Evolutionary conservation across 768 basidiomycete species (phyloP).

Genomic region (Dacryopinax primogenitus): DNA sequence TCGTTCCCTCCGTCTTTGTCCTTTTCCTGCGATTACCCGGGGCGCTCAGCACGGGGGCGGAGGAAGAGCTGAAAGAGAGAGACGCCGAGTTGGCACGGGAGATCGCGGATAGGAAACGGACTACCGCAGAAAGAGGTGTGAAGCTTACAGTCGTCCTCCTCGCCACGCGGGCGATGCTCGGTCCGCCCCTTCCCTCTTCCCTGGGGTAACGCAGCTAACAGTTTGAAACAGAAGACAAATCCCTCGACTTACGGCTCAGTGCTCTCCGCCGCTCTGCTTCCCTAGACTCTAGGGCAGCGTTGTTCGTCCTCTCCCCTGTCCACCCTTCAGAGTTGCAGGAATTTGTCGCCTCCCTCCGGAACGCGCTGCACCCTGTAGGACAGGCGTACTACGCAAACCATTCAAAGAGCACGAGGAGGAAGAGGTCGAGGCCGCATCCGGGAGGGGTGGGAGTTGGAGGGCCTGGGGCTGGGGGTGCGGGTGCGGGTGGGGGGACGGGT

Average conservation of each 20-base stretch:
- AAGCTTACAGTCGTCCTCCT: conserved; percentile 91
- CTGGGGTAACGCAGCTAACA: not conserved
- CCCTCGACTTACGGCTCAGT: conserved; percentile 70
- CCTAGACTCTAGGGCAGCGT: conserved; percentile 78
- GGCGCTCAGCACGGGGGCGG: conserved; percentile 31
- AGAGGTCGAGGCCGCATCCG: conserved; percentile 51
- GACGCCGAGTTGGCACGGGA: conserved; percentile 72
- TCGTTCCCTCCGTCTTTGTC: conserved; percentile 87
- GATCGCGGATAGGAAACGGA: conserved; percentile 65
- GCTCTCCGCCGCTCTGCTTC: conserved; percentile 78
- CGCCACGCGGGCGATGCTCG: conserved; percentile 76
- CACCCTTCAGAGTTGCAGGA: conserved; percentile 72
- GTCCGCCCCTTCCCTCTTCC: conserved; percentile 33
- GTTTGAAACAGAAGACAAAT: conserved; percentile 54
- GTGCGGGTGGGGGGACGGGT: too few relatives aligned
- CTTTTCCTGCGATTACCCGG: conserved; percentile 80
- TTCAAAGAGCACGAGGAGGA: conserved; percentile 81
- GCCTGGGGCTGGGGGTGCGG: too few relatives aligned
- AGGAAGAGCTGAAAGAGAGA: conserved; percentile 52
- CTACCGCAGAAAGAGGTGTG: conserved; percentile 69
- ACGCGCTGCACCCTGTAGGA: conserved; percentile 77
- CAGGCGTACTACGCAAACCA: conserved; percentile 88
- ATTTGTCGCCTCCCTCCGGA: conserved; percentile 74
- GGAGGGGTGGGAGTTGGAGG: too few relatives aligned
- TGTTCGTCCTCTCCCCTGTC: conserved; percentile 93